phyloP scores from a whole-genome alignment of 176 grass and related monocot species.

The Thinopyrum elongatum region DNA sequence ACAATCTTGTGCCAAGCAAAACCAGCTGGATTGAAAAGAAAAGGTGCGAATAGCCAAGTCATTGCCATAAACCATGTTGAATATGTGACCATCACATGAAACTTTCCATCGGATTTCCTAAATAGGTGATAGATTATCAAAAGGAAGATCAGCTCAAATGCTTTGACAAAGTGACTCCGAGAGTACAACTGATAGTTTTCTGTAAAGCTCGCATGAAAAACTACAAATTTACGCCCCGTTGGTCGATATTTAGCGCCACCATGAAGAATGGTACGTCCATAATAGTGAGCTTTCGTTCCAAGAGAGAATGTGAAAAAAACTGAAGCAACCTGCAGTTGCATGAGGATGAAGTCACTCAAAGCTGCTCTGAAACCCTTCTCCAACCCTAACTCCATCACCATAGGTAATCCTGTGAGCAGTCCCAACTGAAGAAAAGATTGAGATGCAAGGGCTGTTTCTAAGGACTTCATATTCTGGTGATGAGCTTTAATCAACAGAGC shows the following conservation, averaged over 20 bases:
- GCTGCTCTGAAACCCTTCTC: slow-evolving; percentile 81
- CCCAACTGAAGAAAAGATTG: slow-evolving; percentile 96
- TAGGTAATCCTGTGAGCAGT: slow-evolving; percentile 90
- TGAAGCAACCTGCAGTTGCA: slow-evolving; percentile 91
- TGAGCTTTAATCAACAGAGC: slow-evolving; percentile 65
- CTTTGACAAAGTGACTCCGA: slow-evolving; percentile 92
- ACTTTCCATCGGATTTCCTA: slow-evolving; percentile 61
- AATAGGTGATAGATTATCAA: slow-evolving; percentile 84
- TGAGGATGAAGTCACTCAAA: slow-evolving; percentile 91
- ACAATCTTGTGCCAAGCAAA: slow-evolving; percentile 92
- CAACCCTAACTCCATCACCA: slow-evolving; percentile 91
- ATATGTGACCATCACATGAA: slow-evolving; percentile 84
- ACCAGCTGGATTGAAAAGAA: slow-evolving; percentile 92
- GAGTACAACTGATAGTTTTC: slow-evolving; percentile 97
- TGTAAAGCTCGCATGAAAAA: slow-evolving; percentile 85
- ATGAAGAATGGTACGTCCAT: slow-evolving; percentile 90
- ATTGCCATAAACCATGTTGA: slow-evolving; percentile 97
- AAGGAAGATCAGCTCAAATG: slow-evolving; percentile 87
- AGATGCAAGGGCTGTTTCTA: slow-evolving; percentile 96
- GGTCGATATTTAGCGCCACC: slow-evolving; percentile 86
- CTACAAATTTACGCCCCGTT: slow-evolving; percentile 90
- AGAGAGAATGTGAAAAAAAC: slow-evolving; percentile 98
- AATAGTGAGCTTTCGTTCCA: slow-evolving; percentile 94
- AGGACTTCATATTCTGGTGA: slow-evolving; percentile 77
- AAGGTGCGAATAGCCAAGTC: slow-evolving; percentile 87